Percentiles rank a stretch among this genome's conserved stretches.
Evolutionary conservation across 192 early-diverging fungal species (phyloP).

Genomic region (Coemansia aciculifera): DNA sequence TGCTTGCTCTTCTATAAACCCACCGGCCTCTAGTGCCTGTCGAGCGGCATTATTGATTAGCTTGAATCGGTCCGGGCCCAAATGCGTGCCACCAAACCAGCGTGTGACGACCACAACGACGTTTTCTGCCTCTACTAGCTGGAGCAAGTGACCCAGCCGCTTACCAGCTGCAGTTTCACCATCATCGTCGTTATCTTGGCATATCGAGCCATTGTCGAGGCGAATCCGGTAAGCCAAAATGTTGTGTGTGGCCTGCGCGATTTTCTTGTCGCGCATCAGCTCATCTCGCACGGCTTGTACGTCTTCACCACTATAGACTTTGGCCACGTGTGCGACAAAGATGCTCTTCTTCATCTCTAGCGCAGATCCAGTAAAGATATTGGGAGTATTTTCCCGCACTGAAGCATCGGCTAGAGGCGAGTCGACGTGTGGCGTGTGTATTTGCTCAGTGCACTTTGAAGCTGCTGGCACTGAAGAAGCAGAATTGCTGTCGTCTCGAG

Average conservation of each 20-base stretch:
- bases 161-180: conserved; percentile 92
- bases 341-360: conserved; percentile 78
- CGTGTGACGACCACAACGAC: conserved; percentile 79
- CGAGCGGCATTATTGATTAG: conserved; percentile 86
- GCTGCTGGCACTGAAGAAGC: background rate
- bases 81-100: conserved; percentile 87
- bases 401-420: background rate
- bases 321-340: conserved; percentile 81
- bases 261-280: conserved; percentile 69
- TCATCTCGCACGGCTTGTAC: conserved; percentile 47
- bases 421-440: background rate
- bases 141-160: conserved; percentile 78
- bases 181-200: conserved; percentile 89
- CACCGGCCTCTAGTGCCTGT: conserved; percentile 65
- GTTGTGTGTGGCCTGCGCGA: conserved; percentile 87
- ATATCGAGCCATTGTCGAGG: conserved; percentile 39
- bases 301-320: conserved; percentile 59
- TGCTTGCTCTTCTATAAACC: conserved; percentile 48
- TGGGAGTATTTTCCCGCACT: conserved; percentile 10
- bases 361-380: conserved; percentile 59
- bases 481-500: conserved; percentile 18
- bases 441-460: background rate
- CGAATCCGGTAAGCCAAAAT: conserved; percentile 85
- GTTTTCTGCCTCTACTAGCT: conserved; percentile 69
- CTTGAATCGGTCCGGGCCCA: conserved; percentile 88